Evolutionary conservation across 352 stramenopile species (phyloP).

Genomic region (Phytopythium ostracodes): DNA sequence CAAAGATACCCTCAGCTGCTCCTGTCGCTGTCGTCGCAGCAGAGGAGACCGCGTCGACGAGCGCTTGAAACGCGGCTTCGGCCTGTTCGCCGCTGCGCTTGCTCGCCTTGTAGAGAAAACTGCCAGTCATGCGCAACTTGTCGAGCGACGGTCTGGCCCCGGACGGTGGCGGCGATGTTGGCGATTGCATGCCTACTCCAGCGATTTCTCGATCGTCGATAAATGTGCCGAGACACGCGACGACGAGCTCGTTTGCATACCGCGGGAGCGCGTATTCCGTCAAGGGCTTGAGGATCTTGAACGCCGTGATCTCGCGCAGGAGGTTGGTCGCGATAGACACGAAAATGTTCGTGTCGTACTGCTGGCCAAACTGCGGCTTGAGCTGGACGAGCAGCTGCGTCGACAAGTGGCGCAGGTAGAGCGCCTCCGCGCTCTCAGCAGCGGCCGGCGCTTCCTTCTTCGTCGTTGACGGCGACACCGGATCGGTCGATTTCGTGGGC

Average conservation of each 20-base stretch:
- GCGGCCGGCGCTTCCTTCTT: constrained; percentile 19
- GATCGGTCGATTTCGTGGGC: neutral
- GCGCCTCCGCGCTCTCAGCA: constrained; percentile 37
- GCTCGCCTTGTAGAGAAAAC: constrained; percentile 66
- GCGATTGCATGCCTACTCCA: constrained; percentile 10
- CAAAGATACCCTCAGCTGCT: constrained; percentile 32
- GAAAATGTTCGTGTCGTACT: constrained; percentile 53
- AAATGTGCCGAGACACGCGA: constrained; percentile 34
- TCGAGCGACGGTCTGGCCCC: constrained; percentile 35
- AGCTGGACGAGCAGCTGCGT: constrained; percentile 62
- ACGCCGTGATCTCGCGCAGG: constrained; percentile 51
- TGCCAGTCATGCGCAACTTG: constrained; percentile 57
- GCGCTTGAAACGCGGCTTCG: constrained; percentile 66
- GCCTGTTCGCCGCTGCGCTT: constrained; percentile 60
- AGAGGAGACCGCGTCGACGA: constrained; percentile 56
- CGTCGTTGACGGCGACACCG: neutral
- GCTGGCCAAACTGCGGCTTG: constrained; percentile 50
- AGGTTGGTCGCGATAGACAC: constrained; percentile 67
- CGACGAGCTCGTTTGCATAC: constrained; percentile 65
- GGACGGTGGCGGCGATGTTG: constrained; percentile 16
- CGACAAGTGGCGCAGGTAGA: constrained; percentile 66
- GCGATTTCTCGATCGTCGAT: constrained; percentile 29
- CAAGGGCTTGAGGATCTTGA: constrained; percentile 65
- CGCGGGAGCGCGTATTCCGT: constrained; percentile 63
- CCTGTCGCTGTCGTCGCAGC: constrained; percentile 37